These are phyloP conservation scores for Septoria petroselini DNA, from an alignment of 2,329 filamentous ascomycete species.

Conservation along the genomic window DNA sequence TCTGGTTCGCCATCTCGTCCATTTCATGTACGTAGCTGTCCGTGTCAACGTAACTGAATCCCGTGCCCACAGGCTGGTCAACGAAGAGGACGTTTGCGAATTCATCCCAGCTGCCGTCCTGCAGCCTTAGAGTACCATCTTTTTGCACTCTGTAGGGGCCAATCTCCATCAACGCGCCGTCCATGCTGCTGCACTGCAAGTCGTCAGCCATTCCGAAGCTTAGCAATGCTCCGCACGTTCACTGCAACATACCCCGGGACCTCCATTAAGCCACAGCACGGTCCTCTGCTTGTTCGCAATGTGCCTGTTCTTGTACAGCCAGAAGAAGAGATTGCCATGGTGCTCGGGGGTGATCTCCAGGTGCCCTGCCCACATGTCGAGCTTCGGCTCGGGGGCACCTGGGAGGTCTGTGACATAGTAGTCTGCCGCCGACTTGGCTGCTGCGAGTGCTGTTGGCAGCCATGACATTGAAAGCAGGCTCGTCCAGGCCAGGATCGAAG, in stretches of 20 bases:
- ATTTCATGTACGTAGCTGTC: constrained; percentile 83
- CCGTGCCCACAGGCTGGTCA: constrained; percentile 93
- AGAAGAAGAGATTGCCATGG: constrained; percentile 97
- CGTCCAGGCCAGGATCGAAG: constrained; percentile 17
- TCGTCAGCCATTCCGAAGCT: too few species aligned
- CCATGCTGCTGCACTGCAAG: constrained; percentile 96
- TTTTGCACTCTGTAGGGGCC: constrained; percentile 86
- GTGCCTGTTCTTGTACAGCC: constrained; percentile 94
- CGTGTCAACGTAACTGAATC: constrained; percentile 92
- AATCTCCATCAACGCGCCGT: constrained; percentile 93
- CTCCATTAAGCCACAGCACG: constrained; percentile 95
- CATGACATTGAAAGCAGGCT: constrained; percentile 23
- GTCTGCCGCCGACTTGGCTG: constrained; percentile 67
- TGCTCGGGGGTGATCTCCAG: constrained; percentile 81
- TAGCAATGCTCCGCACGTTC: too few species aligned
- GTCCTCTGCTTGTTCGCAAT: constrained; percentile 89
- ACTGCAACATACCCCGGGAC: too few species aligned
- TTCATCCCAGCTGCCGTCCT: constrained; percentile 97
- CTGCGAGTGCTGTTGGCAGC: constrained; percentile 30
- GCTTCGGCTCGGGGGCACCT: constrained; percentile 69
- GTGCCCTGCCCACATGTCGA: constrained; percentile 99
- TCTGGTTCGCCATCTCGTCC: constrained; percentile 83
- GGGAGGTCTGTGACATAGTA: constrained; percentile 87
- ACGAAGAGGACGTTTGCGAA: constrained; percentile 97
- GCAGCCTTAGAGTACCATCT: constrained; percentile 67